These are phyloP conservation scores for Ochromonas danica DNA, from an alignment of 108 stramenopile genomes.

Conservation along the genomic window DNA sequence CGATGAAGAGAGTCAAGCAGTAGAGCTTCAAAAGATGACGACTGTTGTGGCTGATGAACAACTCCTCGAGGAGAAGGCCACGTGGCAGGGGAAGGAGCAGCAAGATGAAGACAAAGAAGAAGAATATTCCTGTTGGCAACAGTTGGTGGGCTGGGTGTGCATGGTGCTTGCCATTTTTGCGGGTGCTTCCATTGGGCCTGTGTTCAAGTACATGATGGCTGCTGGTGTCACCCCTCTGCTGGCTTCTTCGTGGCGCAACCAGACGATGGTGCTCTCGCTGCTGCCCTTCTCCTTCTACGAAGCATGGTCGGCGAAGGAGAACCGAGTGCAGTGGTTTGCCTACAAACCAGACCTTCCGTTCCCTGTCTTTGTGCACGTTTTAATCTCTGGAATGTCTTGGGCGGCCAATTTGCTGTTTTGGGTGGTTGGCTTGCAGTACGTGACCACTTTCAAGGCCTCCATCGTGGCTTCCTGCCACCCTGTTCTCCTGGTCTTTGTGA, in stretches of 20 bases:
- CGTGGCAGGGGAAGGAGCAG: no score
- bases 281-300: slow-evolving; percentile 3
- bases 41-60: no score
- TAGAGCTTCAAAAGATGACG: no score
- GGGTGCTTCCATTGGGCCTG: slow-evolving; percentile 28
- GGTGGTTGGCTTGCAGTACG: slow-evolving; percentile 20
- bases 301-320: not conserved
- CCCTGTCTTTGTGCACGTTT: slow-evolving; percentile 19
- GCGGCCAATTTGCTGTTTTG: slow-evolving; percentile 4
- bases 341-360: slow-evolving; percentile 5
- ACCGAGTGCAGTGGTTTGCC: slow-evolving; percentile 1
- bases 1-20: no score
- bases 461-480: slow-evolving; percentile 8
- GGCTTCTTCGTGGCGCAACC: slow-evolving; percentile 9
- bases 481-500: not conserved
- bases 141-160: slow-evolving; percentile 13
- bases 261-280: slow-evolving; percentile 4
- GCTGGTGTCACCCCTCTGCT: not conserved
- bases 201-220: slow-evolving; percentile 22
- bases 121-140: no score
- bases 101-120: no score
- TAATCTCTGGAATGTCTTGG: slow-evolving; percentile 13
- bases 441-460: slow-evolving; percentile 1
- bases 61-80: no score
- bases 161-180: slow-evolving; percentile 7